Conservation (phyloP, 148 eudicot species). For the Pouteria glomerata region DNA sequence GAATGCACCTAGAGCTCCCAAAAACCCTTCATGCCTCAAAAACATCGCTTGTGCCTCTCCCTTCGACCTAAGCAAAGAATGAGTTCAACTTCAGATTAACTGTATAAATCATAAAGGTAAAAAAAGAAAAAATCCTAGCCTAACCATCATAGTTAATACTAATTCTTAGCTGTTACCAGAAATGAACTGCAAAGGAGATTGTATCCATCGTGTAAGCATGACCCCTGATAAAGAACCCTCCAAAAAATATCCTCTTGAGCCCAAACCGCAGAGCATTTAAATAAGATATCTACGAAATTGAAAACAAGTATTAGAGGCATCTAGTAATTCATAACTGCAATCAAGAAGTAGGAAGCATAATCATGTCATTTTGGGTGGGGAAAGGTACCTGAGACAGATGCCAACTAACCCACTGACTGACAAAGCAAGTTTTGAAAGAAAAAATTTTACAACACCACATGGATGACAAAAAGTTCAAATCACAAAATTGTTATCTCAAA, state of each 20-base stretch:
- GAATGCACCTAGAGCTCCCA: constrained; percentile 99
- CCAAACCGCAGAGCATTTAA: constrained; percentile 89
- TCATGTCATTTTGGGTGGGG: no score
- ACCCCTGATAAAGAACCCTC: constrained; percentile 96
- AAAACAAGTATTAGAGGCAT: constrained; percentile 12
- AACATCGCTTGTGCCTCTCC: constrained; percentile 97
- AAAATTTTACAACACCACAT: not conserved
- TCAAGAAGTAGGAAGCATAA: not conserved
- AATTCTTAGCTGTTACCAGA: constrained; percentile 51
- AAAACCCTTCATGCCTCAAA: constrained; percentile 92
- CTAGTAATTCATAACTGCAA: not conserved
- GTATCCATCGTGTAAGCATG: constrained; percentile 99
- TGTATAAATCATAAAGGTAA: not conserved
- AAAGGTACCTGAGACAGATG: not conserved
- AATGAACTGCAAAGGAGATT: constrained; percentile 90
- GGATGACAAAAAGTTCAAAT: not conserved
- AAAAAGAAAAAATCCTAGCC: not conserved
- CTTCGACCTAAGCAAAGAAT: constrained; percentile 59
- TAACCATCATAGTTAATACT: not conserved
- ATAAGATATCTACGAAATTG: constrained; percentile 68
- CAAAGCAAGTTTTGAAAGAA: no score
- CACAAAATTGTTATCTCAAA: not conserved
- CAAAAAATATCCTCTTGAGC: constrained; percentile 92
- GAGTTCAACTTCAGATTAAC: not conserved
- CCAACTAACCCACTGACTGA: no score